These are phyloP conservation scores for Cyamopsis tetragonoloba DNA, from an alignment of 306 rosid species.

Conservation along the genomic window DNA sequence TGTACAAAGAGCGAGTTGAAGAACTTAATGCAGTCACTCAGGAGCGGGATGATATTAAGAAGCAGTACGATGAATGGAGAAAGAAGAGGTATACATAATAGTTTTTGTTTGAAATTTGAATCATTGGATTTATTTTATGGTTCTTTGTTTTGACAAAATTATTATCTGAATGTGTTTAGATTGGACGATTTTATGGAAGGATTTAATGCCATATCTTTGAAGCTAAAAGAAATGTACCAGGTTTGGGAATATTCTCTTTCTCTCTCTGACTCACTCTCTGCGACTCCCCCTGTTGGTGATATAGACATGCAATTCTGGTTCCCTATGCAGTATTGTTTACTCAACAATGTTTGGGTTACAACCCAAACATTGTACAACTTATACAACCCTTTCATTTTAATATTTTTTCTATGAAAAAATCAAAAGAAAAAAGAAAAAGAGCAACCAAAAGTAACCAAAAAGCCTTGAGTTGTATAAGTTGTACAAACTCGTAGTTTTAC, in stretches of 20 bases:
- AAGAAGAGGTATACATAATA: conserved; percentile 63
- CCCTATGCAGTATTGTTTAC: neutral
- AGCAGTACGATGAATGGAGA: conserved; percentile 82
- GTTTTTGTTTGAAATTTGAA: neutral
- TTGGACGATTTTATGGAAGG: conserved; percentile 98
- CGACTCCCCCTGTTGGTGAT: neutral
- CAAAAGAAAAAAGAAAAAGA: too few species aligned
- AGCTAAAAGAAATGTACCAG: conserved; percentile 97
- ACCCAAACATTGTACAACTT: too few species aligned
- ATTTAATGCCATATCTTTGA: conserved; percentile 85
- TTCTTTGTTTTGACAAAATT: neutral
- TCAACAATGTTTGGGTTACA: too few species aligned
- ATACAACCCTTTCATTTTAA: too few species aligned
- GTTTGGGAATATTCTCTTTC: conserved; percentile 38
- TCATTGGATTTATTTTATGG: neutral
- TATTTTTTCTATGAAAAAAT: too few species aligned
- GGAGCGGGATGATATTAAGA: conserved; percentile 78
- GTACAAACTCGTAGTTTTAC: too few species aligned
- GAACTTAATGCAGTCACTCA: conserved; percentile 81
- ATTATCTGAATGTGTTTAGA: conserved; percentile 39
- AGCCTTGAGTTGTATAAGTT: too few species aligned
- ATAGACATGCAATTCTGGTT: neutral
- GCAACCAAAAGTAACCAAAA: too few species aligned
- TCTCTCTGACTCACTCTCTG: neutral
- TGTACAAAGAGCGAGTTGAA: conserved; percentile 83